Base-by-base conservation (phyloP, 164 flowering plant species). In the Chimonanthus praecox region DNA sequence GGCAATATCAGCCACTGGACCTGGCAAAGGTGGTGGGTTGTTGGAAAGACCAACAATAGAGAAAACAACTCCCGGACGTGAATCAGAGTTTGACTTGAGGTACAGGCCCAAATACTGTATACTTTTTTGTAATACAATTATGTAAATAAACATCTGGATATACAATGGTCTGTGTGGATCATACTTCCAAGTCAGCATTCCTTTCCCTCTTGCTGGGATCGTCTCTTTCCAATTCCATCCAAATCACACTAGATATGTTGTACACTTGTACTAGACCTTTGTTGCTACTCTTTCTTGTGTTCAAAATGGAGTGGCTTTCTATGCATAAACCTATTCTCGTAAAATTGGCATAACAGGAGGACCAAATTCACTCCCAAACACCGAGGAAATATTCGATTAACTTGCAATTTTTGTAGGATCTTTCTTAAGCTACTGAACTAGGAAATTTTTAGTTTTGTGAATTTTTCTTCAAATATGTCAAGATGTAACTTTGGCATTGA, bases 31-130 rank as follows among this genome's bases (percentile, higher is more conserved):
- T 62, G 91, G 88, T 71, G 91, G 89, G 9, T 47, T 88, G 73
- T 74, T 89, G 81, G 94, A 88, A 8, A 87, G 75, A 81, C 91
- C 94, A 68, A 82, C 84, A 33, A 83, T 82, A 58, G 94, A 89
- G 82, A 89, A 84, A 80, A 77, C 85, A 18, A 78, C 85, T 49
- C 90, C 94, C 70, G 89, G 90, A 10, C 88, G 88, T 73, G 89
- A 88, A 65, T 88, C 94, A 47, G 90, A 87, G 75, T 88, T 87
- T 76, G 88, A 87, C 70, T 47, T 89, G 79, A 89, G 90, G 94
- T 88, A 83, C 68, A 47, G 44, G 8, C 11, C 2, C 43, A 44
- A 48, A 48, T 47, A 68, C 58, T 68, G 11, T 48, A 5, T 13
- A 48, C 11, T 66, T 11, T 15, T 33, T 33, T 33, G 33, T 33